A percentile compares a stretch with the other conserved stretches of the same genome.
Evolutionary conservation across 1,284 basidiomycete species (phyloP).

Genomic region (Heterobasidion annosum): DNA sequence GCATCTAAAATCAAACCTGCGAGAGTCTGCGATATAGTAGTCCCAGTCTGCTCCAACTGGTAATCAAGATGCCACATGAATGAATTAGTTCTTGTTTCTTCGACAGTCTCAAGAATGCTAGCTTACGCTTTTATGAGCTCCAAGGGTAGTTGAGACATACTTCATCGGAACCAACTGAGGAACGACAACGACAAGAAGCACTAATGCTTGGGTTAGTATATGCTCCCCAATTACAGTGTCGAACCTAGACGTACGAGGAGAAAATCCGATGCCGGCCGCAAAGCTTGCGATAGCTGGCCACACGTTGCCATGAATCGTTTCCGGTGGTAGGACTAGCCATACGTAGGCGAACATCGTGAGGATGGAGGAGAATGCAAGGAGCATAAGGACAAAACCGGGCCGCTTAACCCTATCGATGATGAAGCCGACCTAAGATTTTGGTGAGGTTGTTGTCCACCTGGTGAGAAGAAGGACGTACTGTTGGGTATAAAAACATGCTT

Average conservation of each 20-base stretch:
- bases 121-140: slow-evolving; percentile 69
- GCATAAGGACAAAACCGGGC: slow-evolving; percentile 44
- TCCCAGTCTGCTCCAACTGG: slow-evolving; percentile 67
- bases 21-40: slow-evolving; percentile 62
- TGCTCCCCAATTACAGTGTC: neutral
- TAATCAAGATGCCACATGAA: neutral
- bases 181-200: slow-evolving; percentile 68
- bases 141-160: slow-evolving; percentile 72
- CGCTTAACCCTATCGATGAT: slow-evolving; percentile 51
- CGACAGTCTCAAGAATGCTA: slow-evolving; percentile 6
- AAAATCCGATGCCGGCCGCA: slow-evolving; percentile 64
- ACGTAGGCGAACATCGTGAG: slow-evolving; percentile 55
- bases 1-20: slow-evolving; percentile 56
- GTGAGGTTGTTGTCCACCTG: neutral
- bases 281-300: slow-evolving; percentile 57
- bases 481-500: slow-evolving; percentile 65
- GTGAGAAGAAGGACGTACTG: slow-evolving; percentile 32
- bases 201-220: slow-evolving; percentile 21
- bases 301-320: slow-evolving; percentile 40
- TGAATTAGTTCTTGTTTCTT: too few species aligned
- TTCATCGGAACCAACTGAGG: slow-evolving; percentile 63
- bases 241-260: slow-evolving; percentile 42
- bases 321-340: slow-evolving; percentile 58
- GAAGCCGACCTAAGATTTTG: slow-evolving; percentile 41
- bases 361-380: slow-evolving; percentile 53